A percentile compares a stretch with the other conserved stretches of the same genome.
Conservation (phyloP, 169 alveolate genomes). For the Nephromyces sp. region DNA sequence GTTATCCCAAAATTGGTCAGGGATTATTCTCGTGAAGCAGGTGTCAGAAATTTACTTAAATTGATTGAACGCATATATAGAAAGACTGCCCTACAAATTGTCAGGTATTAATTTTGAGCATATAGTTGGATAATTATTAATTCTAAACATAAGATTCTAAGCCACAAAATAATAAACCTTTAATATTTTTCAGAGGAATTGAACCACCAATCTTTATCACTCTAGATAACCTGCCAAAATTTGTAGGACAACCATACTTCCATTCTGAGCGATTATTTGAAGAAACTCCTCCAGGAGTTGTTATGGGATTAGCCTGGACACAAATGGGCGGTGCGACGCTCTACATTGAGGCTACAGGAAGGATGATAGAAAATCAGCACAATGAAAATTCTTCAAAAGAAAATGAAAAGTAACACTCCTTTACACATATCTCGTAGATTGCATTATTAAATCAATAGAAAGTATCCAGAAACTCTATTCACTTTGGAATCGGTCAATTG, state of each 20-base stretch:
- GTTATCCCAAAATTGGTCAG: conserved; percentile 54
- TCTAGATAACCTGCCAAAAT: conserved; percentile 41
- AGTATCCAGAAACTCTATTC: too few relatives aligned
- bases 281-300: conserved; percentile 69
- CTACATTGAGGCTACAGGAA: conserved; percentile 75
- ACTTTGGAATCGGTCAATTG: too few relatives aligned
- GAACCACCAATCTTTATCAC: conserved; percentile 22
- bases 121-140: not conserved
- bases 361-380: too few relatives aligned
- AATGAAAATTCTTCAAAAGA: too few relatives aligned
- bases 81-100: conserved; percentile 71
- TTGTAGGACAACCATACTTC: conserved; percentile 47
- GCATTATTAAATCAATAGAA: too few relatives aligned
- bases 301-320: conserved; percentile 88
- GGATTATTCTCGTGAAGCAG: conserved; percentile 88
- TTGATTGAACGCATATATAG: conserved; percentile 68
- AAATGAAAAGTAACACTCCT: too few relatives aligned
- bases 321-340: conserved; percentile 82
- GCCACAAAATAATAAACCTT: not conserved
- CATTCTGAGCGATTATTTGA: conserved; percentile 40
- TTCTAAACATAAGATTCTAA: too few relatives aligned
- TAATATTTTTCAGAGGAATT: conserved; percentile 16
- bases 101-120: conserved; percentile 37
- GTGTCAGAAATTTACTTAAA: conserved; percentile 74
- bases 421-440: too few relatives aligned